Percentiles rank a stretch among this genome's conserved stretches.
phyloP scores from a whole-genome alignment of 371 early-diverging fungal genomes.

The Lichtheimia corymbifera region DNA sequence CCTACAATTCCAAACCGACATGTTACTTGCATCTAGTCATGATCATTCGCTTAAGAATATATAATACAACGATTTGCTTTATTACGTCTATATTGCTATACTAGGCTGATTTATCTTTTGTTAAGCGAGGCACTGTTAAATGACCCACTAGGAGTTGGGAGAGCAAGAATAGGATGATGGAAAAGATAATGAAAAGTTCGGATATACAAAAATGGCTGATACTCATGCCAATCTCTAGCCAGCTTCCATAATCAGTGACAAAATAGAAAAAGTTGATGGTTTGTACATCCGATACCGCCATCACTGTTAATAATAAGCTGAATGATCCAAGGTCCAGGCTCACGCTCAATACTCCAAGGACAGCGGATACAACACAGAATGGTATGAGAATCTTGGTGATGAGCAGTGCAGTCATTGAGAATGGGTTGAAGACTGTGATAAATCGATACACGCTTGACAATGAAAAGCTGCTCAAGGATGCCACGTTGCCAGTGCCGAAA shows the following conservation, averaged over 20 bases:
- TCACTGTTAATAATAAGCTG: conserved; percentile 78
- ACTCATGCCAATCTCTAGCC: conserved; percentile 97
- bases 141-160: conserved; percentile 63
- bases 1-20: conserved; percentile 43
- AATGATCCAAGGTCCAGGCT: conserved; percentile 80
- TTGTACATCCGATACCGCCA: conserved; percentile 88
- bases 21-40: conserved; percentile 34
- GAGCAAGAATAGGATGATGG: conserved; percentile 69
- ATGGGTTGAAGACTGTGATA: conserved; percentile 88
- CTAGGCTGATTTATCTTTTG: conserved; percentile 6
- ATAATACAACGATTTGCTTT: neutral
- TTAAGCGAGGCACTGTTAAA: conserved; percentile 14
- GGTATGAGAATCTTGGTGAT: conserved; percentile 90
- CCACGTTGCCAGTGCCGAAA: conserved; percentile 96
- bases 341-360: conserved; percentile 74
- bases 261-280: conserved; percentile 95
- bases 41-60: conserved; percentile 18
- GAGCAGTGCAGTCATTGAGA: conserved; percentile 86
- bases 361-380: conserved; percentile 85
- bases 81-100: neutral
- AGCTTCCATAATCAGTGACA: conserved; percentile 89
- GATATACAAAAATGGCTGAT: conserved; percentile 90
- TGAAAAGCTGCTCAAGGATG: conserved; percentile 84
- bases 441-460: conserved; percentile 90
- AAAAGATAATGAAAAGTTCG: conserved; percentile 81